Percentiles rank a stretch among this genome's conserved stretches.
phyloP scores from a whole-genome alignment of 208 protist species.

The Leishmania tarentolae region DNA sequence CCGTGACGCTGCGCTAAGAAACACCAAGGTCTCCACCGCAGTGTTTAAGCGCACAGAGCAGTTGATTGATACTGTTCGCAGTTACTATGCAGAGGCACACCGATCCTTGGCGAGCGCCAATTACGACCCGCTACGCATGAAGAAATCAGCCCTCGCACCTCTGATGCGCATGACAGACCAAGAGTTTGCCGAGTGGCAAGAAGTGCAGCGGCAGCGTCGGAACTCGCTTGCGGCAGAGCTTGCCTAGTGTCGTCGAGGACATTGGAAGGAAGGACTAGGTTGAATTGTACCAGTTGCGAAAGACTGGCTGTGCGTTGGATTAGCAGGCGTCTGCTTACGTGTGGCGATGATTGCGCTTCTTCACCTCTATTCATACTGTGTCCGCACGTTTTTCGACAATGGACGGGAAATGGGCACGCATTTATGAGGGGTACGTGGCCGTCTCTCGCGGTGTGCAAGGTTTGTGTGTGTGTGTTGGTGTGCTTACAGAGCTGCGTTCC shows the following conservation, averaged over 20 bases:
- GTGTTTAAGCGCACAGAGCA: slow-evolving; percentile 74
- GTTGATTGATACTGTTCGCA: slow-evolving; percentile 50
- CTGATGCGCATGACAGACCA: slow-evolving; percentile 70
- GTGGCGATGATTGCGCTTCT: background rate
- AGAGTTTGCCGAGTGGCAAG: slow-evolving; percentile 77
- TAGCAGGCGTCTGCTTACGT: background rate
- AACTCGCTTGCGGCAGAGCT: slow-evolving; percentile 67
- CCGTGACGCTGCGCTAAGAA: slow-evolving; percentile 50
- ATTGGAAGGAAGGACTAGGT: background rate
- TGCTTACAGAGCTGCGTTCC: background rate
- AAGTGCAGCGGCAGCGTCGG: slow-evolving; percentile 45
- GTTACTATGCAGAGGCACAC: slow-evolving; percentile 78
- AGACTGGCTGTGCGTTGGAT: background rate
- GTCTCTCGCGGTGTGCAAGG: slow-evolving; percentile 12
- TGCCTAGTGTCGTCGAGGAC: slow-evolving; percentile 18
- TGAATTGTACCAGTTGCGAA: background rate
- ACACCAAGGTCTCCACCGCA: slow-evolving; percentile 24
- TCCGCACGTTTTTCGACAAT: background rate
- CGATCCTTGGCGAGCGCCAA: slow-evolving; percentile 73
- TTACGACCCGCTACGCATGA: slow-evolving; percentile 85
- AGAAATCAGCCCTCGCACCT: slow-evolving; percentile 69
- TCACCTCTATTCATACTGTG: background rate
- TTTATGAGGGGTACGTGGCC: background rate
- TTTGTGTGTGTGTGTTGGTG: slow-evolving; percentile 6
- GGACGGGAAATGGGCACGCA: background rate